Conservation (phyloP, 495 filamentous ascomycete genomes). For the Xylaria curta region DNA sequence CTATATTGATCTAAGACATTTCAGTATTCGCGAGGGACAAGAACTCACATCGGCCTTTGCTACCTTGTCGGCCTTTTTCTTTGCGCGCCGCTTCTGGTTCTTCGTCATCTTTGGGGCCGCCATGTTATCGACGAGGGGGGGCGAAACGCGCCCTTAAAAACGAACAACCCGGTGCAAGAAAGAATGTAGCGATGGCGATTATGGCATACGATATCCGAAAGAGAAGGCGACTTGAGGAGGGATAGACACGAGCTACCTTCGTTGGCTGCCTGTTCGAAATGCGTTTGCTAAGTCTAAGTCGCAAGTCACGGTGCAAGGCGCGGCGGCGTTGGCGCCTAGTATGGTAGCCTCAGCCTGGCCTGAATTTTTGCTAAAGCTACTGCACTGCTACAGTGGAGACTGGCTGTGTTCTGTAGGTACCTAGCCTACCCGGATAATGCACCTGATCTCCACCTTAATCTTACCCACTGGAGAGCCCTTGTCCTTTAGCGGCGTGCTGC, state of each 20-base stretch:
- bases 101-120: conserved; percentile 72
- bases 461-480: conserved; percentile 5
- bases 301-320: conserved; percentile 11
- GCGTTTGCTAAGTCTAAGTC: background rate
- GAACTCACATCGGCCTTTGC: conserved; percentile 54
- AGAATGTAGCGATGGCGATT: background rate
- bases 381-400: background rate
- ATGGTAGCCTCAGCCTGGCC: background rate
- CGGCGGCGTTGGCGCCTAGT: background rate
- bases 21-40: background rate
- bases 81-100: conserved; percentile 83
- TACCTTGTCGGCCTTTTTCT: conserved; percentile 87
- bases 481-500: conserved; percentile 3
- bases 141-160: conserved; percentile 18
- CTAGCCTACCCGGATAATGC: background rate
- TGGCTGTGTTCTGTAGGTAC: too few relatives aligned
- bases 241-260: background rate
- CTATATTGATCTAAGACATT: conserved; percentile 25
- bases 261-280: background rate
- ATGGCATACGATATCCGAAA: background rate
- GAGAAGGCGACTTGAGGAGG: background rate
- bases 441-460: background rate
- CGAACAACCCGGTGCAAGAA: background rate
- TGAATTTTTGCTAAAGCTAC: background rate
- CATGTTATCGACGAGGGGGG: conserved; percentile 48